Evolutionary conservation across 495 filamentous ascomycete genomes (phyloP).

Genomic region (Lophiostoma macrostomum): DNA sequence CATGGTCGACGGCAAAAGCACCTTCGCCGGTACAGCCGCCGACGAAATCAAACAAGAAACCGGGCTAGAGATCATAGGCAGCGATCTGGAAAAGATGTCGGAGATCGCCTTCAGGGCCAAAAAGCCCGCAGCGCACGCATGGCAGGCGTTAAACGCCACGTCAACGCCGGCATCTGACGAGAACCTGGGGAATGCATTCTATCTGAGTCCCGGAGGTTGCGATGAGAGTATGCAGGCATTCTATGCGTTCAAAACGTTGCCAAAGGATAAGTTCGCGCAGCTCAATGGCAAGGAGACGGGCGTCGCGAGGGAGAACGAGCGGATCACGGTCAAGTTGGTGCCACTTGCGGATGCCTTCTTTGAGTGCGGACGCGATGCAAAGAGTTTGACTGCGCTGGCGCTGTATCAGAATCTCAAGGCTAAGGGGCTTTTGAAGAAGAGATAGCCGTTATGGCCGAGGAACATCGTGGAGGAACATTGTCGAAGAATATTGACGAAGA

Average conservation of each 20-base stretch:
- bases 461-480: too few relatives aligned
- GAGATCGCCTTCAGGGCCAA: slow-evolving; percentile 47
- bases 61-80: slow-evolving; percentile 47
- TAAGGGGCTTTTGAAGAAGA: too few relatives aligned
- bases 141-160: slow-evolving; percentile 19
- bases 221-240: slow-evolving; percentile 84
- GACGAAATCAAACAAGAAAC: slow-evolving; percentile 80
- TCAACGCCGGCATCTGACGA: slow-evolving; percentile 43
- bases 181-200: slow-evolving; percentile 61
- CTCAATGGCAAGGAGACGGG: slow-evolving; percentile 78
- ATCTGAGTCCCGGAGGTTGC: slow-evolving; percentile 74
- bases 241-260: slow-evolving; percentile 66
- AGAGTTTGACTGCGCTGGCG: slow-evolving; percentile 73
- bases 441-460: too few relatives aligned
- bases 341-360: slow-evolving; percentile 71
- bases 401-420: slow-evolving; percentile 68
- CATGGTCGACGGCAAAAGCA: slow-evolving; percentile 76
- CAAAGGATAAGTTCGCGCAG: slow-evolving; percentile 59
- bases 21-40: slow-evolving; percentile 74
- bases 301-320: slow-evolving; percentile 73
- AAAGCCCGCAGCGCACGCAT: neutral
- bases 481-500: too few relatives aligned
- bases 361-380: slow-evolving; percentile 72
- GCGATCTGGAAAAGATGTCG: slow-evolving; percentile 68
- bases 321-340: slow-evolving; percentile 75